Evolutionary conservation across 1,284 basidiomycete species (phyloP), one percentile per base, ranked within the genome.

Genomic region (Rhodotorula mucilaginosa): DNA sequence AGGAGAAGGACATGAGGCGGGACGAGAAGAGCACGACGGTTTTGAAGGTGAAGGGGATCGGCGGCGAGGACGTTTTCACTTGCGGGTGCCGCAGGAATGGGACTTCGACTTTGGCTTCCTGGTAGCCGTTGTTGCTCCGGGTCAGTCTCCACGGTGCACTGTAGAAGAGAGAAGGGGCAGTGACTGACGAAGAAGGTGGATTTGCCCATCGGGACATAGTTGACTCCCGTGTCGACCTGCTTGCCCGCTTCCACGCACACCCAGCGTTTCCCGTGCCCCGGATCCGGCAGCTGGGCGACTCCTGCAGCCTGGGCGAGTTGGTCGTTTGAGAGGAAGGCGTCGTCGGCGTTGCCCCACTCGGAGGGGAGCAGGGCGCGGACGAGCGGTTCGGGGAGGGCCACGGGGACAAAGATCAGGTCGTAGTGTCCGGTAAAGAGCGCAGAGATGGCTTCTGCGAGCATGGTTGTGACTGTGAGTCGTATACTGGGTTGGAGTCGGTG

Each of bases 21-120:
- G 69, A 69, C 16, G 67, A 67, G 69, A 74, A 71, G 47, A 74
- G 67, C 58, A 74, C n/a, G 2, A 67, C 69, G 31, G 70, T 65
- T 52, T 74, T 74, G 69, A 64, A 63, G 8, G 69, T 71, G 54
- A 71, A 47, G 5, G 64, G 69, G 29, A 56, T 52, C n/a, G 54
- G 26, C 39, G 39, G 39, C 39, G 39, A 44, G 5, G 54, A 7
- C 34, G 61, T n/a, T 6, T n/a, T 44, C 8, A n/a, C 29, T 16
- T 44, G 44, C 29, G 59, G 61, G 39, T 67, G 67, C 5, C 56
- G 61, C 16, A 73, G 31, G 69, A 69, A 71, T 3, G 72, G 72
- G 5, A 74, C 58, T 47, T 74, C 72, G 29, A 74, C 61, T 58
- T 74, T 74, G 44, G 72, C 72, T 70, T 74, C 72, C 54, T 62